A percentile compares a stretch with the other conserved stretches of the same genome.
Evolutionary conservation across 73 alveolate genomes (phyloP).

Genomic region (Tetrahymena malaccensis): DNA sequence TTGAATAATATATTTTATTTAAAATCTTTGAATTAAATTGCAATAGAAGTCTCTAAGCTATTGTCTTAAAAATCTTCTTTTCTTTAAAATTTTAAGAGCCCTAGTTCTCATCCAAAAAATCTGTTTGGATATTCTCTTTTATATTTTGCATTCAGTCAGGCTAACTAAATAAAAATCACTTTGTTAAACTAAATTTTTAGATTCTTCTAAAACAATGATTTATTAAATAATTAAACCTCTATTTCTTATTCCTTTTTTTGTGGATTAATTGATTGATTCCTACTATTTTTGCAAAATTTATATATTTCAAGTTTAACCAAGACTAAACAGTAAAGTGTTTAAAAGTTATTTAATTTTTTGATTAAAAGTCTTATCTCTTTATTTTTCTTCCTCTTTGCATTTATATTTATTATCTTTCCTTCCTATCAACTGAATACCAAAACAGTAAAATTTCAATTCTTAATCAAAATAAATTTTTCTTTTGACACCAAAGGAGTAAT

Average conservation of each 20-base stretch:
- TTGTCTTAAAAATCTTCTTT: not conserved
- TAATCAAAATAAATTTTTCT: no score
- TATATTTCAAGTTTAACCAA: not conserved
- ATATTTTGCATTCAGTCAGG: not conserved
- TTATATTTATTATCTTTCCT: no score
- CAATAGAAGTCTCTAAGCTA: not conserved
- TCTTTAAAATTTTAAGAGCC: not conserved
- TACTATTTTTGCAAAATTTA: not conserved
- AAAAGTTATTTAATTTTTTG: not conserved
- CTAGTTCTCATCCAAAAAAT: not conserved
- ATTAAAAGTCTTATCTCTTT: not conserved
- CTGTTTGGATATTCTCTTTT: not conserved
- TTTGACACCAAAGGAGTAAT: no score
- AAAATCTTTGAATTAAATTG: not conserved
- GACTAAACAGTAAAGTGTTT: not conserved
- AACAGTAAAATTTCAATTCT: no score
- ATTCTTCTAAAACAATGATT: not conserved
- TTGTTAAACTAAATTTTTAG: not conserved
- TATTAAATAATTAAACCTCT: not conserved
- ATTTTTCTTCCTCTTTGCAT: not conserved
- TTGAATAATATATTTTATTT: not conserved
- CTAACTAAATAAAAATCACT: no score
- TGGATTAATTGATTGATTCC: not conserved
- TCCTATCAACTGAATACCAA: no score
- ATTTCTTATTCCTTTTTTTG: not conserved